A percentile compares a stretch with the other conserved stretches of the same genome.
These are phyloP conservation scores for Apostasia ramifera DNA, from an alignment of 106 monocot species.

Conservation along the genomic window DNA sequence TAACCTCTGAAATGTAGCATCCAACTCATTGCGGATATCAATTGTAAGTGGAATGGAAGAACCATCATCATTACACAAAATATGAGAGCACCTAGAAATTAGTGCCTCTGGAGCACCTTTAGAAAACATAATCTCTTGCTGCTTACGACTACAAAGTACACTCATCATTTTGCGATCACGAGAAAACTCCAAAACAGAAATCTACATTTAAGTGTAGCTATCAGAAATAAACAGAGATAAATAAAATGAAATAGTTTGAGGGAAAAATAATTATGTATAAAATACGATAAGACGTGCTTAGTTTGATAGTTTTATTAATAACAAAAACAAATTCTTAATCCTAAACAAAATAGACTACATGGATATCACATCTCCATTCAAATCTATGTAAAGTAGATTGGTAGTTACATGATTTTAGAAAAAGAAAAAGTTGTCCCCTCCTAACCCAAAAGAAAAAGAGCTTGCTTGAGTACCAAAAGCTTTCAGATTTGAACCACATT, in stretches of 20 bases:
- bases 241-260: neutral
- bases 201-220: conserved; percentile 28
- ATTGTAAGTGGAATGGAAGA: conserved; percentile 88
- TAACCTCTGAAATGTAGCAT: conserved; percentile 79
- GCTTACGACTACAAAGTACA: conserved; percentile 89
- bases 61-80: conserved; percentile 96
- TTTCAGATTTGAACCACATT: no score
- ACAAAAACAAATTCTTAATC: no score
- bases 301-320: no score
- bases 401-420: no score
- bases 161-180: conserved; percentile 99
- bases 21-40: conserved; percentile 85
- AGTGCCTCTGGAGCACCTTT: conserved; percentile 99
- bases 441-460: no score
- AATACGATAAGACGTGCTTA: no score
- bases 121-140: conserved; percentile 97
- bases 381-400: no score
- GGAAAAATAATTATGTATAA: no score
- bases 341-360: no score
- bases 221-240: conserved; percentile 1
- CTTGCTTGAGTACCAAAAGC: no score
- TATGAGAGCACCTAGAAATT: conserved; percentile 87
- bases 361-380: no score
- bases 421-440: no score
- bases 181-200: conserved; percentile 82